A percentile compares a stretch with the other conserved stretches of the same genome.
These are phyloP conservation scores for Candida koratica DNA, from an alignment of 805 yeast species.

Conservation along the genomic window DNA sequence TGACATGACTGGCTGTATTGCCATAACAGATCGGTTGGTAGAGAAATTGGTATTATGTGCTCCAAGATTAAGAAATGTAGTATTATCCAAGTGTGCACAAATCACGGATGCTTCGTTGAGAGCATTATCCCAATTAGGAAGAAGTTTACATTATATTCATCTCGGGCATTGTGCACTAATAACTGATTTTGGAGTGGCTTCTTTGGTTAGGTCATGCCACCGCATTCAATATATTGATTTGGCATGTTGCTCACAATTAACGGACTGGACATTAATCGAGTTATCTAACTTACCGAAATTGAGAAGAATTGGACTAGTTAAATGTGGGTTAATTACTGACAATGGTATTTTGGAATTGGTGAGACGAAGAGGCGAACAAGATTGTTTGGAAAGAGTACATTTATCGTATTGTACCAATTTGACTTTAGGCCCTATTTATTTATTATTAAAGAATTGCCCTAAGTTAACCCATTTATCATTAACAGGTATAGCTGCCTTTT, in stretches of 20 bases:
- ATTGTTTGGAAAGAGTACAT: slow-evolving; percentile 88
- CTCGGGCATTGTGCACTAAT: slow-evolving; percentile 90
- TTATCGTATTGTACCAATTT: slow-evolving; percentile 84
- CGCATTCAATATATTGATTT: slow-evolving; percentile 89
- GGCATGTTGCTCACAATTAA: slow-evolving; percentile 88
- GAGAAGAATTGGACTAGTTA: slow-evolving; percentile 89
- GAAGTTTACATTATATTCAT: slow-evolving; percentile 82
- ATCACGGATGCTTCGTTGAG: slow-evolving; percentile 78
- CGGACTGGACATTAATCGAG: slow-evolving; percentile 76
- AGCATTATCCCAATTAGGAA: slow-evolving; percentile 68
- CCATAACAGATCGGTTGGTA: slow-evolving; percentile 75
- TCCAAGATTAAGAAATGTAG: slow-evolving; percentile 83
- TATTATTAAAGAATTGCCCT: slow-evolving; percentile 75
- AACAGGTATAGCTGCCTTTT: slow-evolving; percentile 88
- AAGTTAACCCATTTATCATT: slow-evolving; percentile 83
- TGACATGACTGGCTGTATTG: slow-evolving; percentile 80
- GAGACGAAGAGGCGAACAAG: slow-evolving; percentile 65
- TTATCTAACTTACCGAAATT: slow-evolving; percentile 73
- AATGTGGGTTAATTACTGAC: slow-evolving; percentile 84
- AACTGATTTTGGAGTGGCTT: slow-evolving; percentile 82
- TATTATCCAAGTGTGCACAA: slow-evolving; percentile 81
- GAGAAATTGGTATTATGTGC: slow-evolving; percentile 69
- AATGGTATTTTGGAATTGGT: slow-evolving; percentile 70
- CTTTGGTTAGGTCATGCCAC: slow-evolving; percentile 71
- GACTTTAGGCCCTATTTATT: slow-evolving; percentile 71